phyloP scores from a whole-genome alignment of 805 yeast species.

The Ogataea sp. region DNA sequence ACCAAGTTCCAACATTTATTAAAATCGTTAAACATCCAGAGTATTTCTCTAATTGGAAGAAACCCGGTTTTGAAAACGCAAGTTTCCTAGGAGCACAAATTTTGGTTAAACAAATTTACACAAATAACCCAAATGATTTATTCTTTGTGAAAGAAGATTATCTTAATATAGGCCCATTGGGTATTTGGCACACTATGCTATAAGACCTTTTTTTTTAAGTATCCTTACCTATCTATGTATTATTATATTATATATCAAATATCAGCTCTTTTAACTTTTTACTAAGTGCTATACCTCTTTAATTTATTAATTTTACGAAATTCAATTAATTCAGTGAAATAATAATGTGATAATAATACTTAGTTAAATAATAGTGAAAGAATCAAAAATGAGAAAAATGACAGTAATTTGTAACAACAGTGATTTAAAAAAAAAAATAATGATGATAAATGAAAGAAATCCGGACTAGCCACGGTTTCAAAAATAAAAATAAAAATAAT shows the following conservation, averaged over 20 bases:
- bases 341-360: no score
- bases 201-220: slow-evolving; percentile 4
- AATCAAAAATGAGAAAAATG: no score
- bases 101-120: slow-evolving; percentile 76
- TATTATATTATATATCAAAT: no score
- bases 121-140: slow-evolving; percentile 52
- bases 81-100: slow-evolving; percentile 83
- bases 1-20: slow-evolving; percentile 82
- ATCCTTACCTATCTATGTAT: not conserved
- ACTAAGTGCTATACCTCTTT: no score
- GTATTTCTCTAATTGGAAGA: slow-evolving; percentile 93
- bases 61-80: slow-evolving; percentile 65
- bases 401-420: no score
- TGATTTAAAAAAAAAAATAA: no score
- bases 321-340: no score
- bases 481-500: no score
- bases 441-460: no score
- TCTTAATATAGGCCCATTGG: slow-evolving; percentile 72
- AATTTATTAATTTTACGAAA: no score
- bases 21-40: slow-evolving; percentile 71
- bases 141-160: slow-evolving; percentile 66
- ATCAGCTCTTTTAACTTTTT: not conserved
- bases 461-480: no score
- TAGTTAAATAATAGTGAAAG: no score
- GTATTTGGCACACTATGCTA: slow-evolving; percentile 51